A percentile compares a stretch with the other conserved stretches of the same genome.
Evolutionary conservation across 768 basidiomycete species (phyloP).

Genomic region (Boletus subparvulus): DNA sequence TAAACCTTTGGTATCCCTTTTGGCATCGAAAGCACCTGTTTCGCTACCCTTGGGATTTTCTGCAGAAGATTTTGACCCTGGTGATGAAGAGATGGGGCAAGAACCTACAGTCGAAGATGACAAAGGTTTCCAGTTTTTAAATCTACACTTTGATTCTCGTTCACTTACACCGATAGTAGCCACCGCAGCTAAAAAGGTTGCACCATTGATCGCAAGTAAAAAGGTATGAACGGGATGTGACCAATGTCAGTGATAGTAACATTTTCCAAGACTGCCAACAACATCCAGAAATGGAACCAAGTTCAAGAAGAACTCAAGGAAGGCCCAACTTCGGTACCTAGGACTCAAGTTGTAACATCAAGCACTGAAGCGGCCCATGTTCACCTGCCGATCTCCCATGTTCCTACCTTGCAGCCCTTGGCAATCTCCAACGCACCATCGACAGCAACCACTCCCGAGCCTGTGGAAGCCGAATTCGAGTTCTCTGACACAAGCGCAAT

Average conservation of each 20-base stretch:
- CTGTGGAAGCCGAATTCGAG: conserved; percentile 67
- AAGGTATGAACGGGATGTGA: conserved; percentile 51
- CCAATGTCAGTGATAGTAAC: not conserved
- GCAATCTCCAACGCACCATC: conserved; percentile 20
- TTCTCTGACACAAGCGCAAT: conserved; percentile 74
- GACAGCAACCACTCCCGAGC: conserved; percentile 38
- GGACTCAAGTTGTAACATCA: conserved; percentile 8
- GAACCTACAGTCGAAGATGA: conserved; percentile 48
- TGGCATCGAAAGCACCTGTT: conserved; percentile 35
- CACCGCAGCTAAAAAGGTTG: conserved; percentile 64
- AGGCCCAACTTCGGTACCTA: conserved; percentile 31
- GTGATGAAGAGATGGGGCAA: conserved; percentile 44
- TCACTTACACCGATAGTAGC: conserved; percentile 31
- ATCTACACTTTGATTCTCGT: not conserved
- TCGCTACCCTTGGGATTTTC: conserved; percentile 63
- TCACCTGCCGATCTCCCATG: conserved; percentile 7
- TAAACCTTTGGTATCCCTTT: conserved; percentile 22
- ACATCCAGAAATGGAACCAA: conserved; percentile 97
- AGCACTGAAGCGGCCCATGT: conserved; percentile 3
- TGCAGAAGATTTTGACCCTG: conserved; percentile 53
- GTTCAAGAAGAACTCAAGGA: conserved; percentile 84
- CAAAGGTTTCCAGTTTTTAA: conserved; percentile 25
- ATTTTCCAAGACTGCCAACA: conserved; percentile 66
- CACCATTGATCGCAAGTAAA: conserved; percentile 80
- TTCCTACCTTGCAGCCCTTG: conserved; percentile 9